phyloP scores from a whole-genome alignment of 2,329 filamentous ascomycete species.

The Venturia oleaginea region DNA sequence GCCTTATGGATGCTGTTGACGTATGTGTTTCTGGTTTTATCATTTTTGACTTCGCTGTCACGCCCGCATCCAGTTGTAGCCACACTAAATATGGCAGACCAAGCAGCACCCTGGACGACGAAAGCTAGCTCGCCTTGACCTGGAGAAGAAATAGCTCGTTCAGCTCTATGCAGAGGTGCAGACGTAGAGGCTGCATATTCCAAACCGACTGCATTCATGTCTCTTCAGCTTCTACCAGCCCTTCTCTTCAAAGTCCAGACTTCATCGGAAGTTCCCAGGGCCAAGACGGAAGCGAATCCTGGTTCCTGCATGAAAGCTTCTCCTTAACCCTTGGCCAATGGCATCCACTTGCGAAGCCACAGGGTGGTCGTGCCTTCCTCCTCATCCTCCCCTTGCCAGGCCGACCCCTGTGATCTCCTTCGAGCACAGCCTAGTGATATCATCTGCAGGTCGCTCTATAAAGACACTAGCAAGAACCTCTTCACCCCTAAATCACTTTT shows the following conservation, averaged over 20 bases:
- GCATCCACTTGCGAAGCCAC: background rate
- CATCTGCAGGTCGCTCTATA: background rate
- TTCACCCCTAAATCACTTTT: background rate
- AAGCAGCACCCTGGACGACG: background rate
- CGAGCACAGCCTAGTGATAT: constrained; percentile 1
- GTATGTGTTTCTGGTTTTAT: background rate
- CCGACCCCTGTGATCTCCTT: background rate
- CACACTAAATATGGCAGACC: background rate
- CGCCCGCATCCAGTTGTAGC: background rate
- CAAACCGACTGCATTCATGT: background rate
- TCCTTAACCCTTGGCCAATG: background rate
- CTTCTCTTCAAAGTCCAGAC: background rate
- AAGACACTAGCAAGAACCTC: background rate
- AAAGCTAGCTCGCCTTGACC: background rate
- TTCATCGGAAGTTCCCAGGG: background rate
- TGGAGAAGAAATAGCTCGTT: background rate
- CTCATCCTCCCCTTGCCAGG: background rate
- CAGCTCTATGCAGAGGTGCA: background rate
- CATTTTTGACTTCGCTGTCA: background rate
- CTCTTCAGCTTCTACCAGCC: background rate
- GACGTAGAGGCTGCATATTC: background rate
- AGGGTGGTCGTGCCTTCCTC: background rate
- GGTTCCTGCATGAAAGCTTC: background rate
- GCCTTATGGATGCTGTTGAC: background rate
- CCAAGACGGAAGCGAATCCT: background rate